phyloP scores from a whole-genome alignment of 768 basidiomycete genomes.

The Mycena rebaudengoi region DNA sequence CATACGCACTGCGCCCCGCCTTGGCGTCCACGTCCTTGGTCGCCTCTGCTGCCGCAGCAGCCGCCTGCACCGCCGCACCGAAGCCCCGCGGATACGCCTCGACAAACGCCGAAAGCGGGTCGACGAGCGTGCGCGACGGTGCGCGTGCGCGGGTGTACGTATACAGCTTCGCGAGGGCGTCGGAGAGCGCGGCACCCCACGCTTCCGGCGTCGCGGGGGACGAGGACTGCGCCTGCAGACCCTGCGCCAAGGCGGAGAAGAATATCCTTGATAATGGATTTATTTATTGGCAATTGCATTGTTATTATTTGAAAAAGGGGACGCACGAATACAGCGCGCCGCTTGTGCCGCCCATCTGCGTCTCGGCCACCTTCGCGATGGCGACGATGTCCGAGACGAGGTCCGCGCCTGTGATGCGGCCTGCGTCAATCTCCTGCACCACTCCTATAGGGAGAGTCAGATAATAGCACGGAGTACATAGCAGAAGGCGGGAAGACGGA shows the following conservation, averaged over 20 bases:
- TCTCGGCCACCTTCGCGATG: conserved; percentile 80
- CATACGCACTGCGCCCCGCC: conserved; percentile 90
- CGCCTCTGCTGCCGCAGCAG: conserved; percentile 70
- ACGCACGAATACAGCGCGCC: conserved; percentile 91
- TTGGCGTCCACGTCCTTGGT: conserved; percentile 84
- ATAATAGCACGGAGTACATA: neutral
- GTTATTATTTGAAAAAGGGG: neutral
- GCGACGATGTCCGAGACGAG: conserved; percentile 70
- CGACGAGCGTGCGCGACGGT: conserved; percentile 92
- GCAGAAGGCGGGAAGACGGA: conserved; percentile 30
- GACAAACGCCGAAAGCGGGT: conserved; percentile 86
- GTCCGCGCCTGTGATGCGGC: conserved; percentile 67
- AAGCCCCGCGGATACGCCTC: conserved; percentile 53
- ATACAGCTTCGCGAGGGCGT: conserved; percentile 70
- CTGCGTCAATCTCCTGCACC: conserved; percentile 62
- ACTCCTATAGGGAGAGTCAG: conserved; percentile 54
- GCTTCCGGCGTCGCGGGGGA: conserved; percentile 53
- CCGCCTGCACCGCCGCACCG: conserved; percentile 64
- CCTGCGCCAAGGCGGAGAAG: conserved; percentile 87
- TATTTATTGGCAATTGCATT: neutral
- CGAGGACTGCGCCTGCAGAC: conserved; percentile 53
- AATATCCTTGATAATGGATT: conserved; percentile 70
- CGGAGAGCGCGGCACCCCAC: conserved; percentile 69
- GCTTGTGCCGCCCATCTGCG: conserved; percentile 91
- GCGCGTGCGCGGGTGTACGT: conserved; percentile 89